Evolutionary conservation across 2,329 filamentous ascomycete genomes (phyloP), one percentile per base, ranked within the genome.

Genomic region (Rhinocladiella similis): DNA sequence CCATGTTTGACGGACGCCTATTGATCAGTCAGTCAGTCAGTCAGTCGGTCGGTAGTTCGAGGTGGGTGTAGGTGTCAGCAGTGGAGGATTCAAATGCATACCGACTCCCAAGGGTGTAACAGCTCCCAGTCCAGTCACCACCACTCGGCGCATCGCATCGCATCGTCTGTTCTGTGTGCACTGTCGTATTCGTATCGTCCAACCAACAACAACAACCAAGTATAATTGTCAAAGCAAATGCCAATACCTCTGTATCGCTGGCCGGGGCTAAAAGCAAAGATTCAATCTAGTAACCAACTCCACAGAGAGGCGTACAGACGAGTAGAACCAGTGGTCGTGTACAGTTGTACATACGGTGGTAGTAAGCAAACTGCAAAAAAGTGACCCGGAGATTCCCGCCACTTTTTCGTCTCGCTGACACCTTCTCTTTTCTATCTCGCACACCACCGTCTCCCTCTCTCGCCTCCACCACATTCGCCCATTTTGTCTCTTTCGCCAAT

Each of bases 91-190:
- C 4, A 27, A 27, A 4, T 49, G 71, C 72, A 62, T 69, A 85
- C 83, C 91, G 56, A 95, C 85, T 60, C 90, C 92, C 22, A 97
- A 79, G 56, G 92, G 92, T 64, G 89, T 91, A 66, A 94, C 82
- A 69, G 88, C 89, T 60, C 90, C 90, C 48, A 94, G 79, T 68
- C 90, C 90, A 51, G 90, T 94, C 70, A 94, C 86, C 67, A 93
- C 90, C 66, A 94, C 90, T 66, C 89, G 85, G 66, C 75, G 75
- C 75, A 77, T 65, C 16, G 58, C 63, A 59, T 60, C 38, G 29
- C 29, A 33, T 33, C 29, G 29, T 33, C 29, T 33, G 10, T 25
- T 25, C 22, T 25, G n/a, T n/a, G n/a, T n/a, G n/a, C n/a, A n/a
- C n/a, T n/a, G n/a, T n/a, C n/a, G n/a, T n/a, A n/a, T n/a, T n/a